These are phyloP conservation scores for Globisporangium cederbergense DNA, from an alignment of 352 stramenopile species.

Conservation along the genomic window DNA sequence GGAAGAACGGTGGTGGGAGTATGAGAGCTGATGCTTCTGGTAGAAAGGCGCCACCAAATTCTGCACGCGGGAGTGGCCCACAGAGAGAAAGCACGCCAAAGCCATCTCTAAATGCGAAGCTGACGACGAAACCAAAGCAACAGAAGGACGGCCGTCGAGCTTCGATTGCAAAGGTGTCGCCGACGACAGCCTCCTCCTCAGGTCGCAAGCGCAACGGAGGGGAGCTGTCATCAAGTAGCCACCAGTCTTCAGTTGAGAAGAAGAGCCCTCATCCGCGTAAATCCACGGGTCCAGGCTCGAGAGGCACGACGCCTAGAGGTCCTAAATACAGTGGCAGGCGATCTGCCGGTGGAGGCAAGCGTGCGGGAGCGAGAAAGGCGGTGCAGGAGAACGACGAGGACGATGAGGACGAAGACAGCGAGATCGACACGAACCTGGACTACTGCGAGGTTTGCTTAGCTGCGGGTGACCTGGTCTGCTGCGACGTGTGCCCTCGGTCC, in stretches of 20 bases:
- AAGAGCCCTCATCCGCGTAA: conserved; percentile 12
- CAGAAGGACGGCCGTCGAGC: conserved; percentile 5
- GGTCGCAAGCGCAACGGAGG: conserved; percentile 5
- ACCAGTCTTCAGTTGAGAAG: conserved; percentile 9
- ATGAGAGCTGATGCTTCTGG: not conserved
- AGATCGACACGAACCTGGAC: conserved; percentile 79
- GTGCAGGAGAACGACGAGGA: conserved; percentile 18
- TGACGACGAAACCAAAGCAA: conserved; percentile 19
- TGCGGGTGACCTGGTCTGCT: conserved; percentile 87
- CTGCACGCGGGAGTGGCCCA: not conserved
- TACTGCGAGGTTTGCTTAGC: conserved; percentile 83
- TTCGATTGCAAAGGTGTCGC: conserved; percentile 8
- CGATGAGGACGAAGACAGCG: conserved; percentile 36
- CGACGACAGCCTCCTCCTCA: not conserved
- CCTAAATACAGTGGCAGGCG: not conserved
- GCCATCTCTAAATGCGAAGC: conserved; percentile 13
- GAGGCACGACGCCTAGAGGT: not conserved
- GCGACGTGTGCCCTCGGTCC: conserved; percentile 88
- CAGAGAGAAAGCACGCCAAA: conserved; percentile 16
- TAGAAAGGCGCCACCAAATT: not conserved
- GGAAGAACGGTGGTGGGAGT: not conserved
- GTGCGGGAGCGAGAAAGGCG: conserved; percentile 9
- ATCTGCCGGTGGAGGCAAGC: not conserved
- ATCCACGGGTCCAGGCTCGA: not conserved
- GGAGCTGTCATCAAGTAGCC: not conserved